phyloP scores from a whole-genome alignment of 306 rosid genomes.

The cucumber (Cucumis sativus) region DNA sequence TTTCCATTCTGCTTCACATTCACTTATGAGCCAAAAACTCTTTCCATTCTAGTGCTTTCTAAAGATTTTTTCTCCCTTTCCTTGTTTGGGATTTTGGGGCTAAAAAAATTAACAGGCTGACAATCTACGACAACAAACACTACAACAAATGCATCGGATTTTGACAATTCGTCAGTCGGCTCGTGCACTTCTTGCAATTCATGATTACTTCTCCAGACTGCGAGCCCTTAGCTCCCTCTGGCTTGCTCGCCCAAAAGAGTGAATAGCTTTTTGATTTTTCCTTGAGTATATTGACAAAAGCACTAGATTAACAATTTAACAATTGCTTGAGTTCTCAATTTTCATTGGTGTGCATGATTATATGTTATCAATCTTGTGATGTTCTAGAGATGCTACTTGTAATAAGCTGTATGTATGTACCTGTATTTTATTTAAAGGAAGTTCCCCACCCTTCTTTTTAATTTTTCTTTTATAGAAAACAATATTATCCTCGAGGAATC shows the following conservation, averaged over 20 bases:
- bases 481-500: neutral
- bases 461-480: neutral
- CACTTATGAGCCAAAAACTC: neutral
- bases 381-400: conserved; percentile 23
- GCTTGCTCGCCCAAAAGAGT: conserved; percentile 72
- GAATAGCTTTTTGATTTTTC: neutral
- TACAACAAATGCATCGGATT: conserved; percentile 69
- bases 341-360: conserved; percentile 2
- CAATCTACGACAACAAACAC: conserved; percentile 67
- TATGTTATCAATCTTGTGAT: neutral
- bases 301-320: neutral
- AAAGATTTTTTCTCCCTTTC: neutral
- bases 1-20: neutral
- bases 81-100: conserved; percentile 7
- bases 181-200: conserved; percentile 66
- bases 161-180: conserved; percentile 73
- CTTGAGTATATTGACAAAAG: neutral
- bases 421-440: conserved; percentile 9
- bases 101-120: conserved; percentile 35
- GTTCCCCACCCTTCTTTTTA: too few relatives aligned
- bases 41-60: neutral
- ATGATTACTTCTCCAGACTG: conserved; percentile 51
- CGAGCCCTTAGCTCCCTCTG: conserved; percentile 71
- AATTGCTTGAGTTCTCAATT: neutral
- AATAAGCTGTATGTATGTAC: conserved; percentile 13